Base-by-base conservation (phyloP, 306 rosid genomes). In the Begonia fuchsioides region DNA sequence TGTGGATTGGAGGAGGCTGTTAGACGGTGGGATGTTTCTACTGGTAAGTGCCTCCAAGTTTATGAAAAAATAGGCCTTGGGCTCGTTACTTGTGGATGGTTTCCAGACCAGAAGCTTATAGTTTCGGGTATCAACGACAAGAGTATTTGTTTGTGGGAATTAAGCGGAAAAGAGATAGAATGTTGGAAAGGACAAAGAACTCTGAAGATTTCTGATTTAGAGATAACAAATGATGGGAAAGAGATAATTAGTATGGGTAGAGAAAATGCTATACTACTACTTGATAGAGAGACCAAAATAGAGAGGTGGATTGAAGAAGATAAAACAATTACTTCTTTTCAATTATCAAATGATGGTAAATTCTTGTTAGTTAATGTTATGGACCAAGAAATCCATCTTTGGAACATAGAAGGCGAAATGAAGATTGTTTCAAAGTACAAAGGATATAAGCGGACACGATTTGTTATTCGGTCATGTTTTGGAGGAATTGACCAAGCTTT, bases 341-440 rank as follows among this genome's bases (percentile, higher is more conserved):
- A 93, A 8, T 63, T 86, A 56, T 92, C 98, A 11, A 73, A 73
- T 64, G 94, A 92, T 66, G 78, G 61, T 64, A 82, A 58, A 49
- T 82, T 71, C 64, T 66, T 92, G 72, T 60, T 92, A 65, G 83
- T 92, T 52, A 82, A 66, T 63, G 96, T 92, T 68, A 56, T 72
- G 57, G 70, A 82, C 63, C 98, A 92, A 86, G 98, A 92, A 80
- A 86, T 92, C 48, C 94, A 86, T 76, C 88, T 92, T 15, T 92
- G 98, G 98, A 80, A 75, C 51, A 77, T 92, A 54, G 85, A 72
- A 67, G 81, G 53, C 6, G 53, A 79, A 44, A 75, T 64, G 54
- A 69, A 72, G 73, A 77, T 80, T 55, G 73, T 92, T 60, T 66
- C 75, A 58, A 79, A 78, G 77, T 92, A 77, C 74, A 76, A 47